A percentile compares a stretch with the other conserved stretches of the same genome.
phyloP scores from a whole-genome alignment of 306 rosid genomes.

The Vigna nakashimae region DNA sequence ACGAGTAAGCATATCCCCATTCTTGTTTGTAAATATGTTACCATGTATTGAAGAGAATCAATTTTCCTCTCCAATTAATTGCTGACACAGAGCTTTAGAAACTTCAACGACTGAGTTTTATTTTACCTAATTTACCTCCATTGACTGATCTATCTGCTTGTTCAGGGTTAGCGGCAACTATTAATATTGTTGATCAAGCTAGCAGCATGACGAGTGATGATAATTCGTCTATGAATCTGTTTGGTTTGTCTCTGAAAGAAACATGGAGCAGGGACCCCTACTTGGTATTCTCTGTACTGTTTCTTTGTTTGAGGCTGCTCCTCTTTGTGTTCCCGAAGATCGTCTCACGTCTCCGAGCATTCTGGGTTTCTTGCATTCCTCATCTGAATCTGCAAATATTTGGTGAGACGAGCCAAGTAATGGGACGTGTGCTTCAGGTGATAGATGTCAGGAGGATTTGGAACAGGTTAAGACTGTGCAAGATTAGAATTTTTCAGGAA shows the following conservation, averaged over 20 bases:
- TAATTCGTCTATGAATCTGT: conserved; percentile 36
- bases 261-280: conserved; percentile 61
- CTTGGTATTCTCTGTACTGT: conserved; percentile 59
- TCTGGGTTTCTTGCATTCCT: conserved; percentile 62
- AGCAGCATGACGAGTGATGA: conserved; percentile 41
- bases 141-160: conserved; percentile 27
- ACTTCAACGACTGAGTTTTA: conserved; percentile 3
- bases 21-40: conserved; percentile 11
- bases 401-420: conserved; percentile 75
- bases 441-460: conserved; percentile 78
- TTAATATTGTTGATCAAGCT: conserved; percentile 42
- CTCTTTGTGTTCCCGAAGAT: conserved; percentile 54
- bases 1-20: conserved; percentile 57
- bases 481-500: conserved; percentile 66
- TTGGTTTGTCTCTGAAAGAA: conserved; percentile 52
- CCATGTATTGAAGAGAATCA: neutral
- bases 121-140: conserved; percentile 2
- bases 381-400: conserved; percentile 77
- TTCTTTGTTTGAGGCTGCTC: conserved; percentile 66
- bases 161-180: conserved; percentile 66
- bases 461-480: conserved; percentile 72
- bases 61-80: neutral
- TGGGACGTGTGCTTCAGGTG: conserved; percentile 68
- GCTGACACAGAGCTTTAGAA: neutral
- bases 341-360: conserved; percentile 53